Evolutionary conservation across 768 basidiomycete genomes (phyloP).

Genomic region (Strobilomyces confusus): DNA sequence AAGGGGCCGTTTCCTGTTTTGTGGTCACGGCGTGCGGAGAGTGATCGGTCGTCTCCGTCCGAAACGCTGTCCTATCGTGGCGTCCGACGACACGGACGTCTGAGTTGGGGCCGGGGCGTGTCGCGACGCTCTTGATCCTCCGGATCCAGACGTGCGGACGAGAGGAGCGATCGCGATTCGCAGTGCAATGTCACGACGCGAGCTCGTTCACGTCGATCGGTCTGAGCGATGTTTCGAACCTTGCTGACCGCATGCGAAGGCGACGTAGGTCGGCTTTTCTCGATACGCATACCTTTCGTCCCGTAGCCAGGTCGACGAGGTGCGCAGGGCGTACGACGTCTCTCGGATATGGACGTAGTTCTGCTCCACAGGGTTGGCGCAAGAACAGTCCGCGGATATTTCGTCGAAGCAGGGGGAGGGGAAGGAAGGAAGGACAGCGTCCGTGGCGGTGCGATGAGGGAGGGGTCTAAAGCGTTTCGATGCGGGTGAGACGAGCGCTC

Average conservation of each 20-base stretch:
- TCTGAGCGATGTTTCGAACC: neutral
- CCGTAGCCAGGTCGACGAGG: neutral
- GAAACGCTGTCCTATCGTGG: neutral
- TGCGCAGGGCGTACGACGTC: neutral
- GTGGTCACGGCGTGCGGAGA: neutral
- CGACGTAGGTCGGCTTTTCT: neutral
- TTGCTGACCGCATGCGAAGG: neutral
- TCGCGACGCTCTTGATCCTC: neutral
- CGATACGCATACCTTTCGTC: neutral
- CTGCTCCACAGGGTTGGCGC: neutral
- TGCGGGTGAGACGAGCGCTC: neutral
- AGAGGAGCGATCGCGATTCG: neutral
- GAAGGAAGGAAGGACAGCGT: neutral
- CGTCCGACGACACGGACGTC: neutral
- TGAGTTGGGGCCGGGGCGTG: neutral
- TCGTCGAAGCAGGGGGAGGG: neutral
- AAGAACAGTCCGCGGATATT: neutral
- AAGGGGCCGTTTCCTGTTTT: neutral
- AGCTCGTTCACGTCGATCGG: neutral
- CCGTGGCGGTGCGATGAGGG: no score
- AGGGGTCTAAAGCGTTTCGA: no score
- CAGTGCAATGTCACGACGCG: neutral
- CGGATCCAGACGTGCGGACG: neutral
- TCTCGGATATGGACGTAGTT: neutral
- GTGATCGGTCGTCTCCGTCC: neutral